Base-by-base conservation (phyloP, 306 rosid species). In the Astragalus membranaceus region DNA sequence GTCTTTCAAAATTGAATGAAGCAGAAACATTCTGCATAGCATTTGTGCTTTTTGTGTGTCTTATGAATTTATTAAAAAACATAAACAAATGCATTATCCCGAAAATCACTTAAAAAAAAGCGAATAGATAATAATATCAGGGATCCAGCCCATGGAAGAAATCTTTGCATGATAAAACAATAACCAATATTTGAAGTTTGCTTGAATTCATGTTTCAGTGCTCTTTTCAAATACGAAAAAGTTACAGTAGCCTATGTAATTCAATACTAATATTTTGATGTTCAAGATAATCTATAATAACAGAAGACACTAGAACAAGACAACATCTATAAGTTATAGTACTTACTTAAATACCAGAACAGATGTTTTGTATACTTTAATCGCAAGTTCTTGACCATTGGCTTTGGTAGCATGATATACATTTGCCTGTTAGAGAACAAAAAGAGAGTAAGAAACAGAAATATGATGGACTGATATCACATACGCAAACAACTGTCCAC, bases 371-470 rank as follows among this genome's bases (percentile, higher is more conserved):
- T 87, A 93, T 46, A 93, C 55, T 88, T 93, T 93, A 75, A 88
- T 82, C 29, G 98, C 98, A 52, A 90, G 73, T 77, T 90, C 98
- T 48, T 80, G 84, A 66, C 96, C 89, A 85, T 90, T 81, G 29
- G 87, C 49, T 84, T 87, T 93, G 33, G 96, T 93, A 59, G 97
- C 96, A 75, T 90, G 98, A 87, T 93, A 90, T 47, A 93, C 98
- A 83, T 93, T 93, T 67, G 98, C 98, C 96, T 93, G 87, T 61
- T 15, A 35, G 23, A 78, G 50, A 61, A 47, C 36, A 70, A 59
- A 35, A 57, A 47, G 46, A 63, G 11, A 42, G 46, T 39, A 51
- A 70, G 39, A 69, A 57, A 55, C 37, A 36, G 32, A 73, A 12
- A 32, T 36, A 75, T 23, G 72, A 37, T 8, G 70, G 48, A 57